phyloP scores from a whole-genome alignment of 768 basidiomycete genomes.

The Auricularia sp. region DNA sequence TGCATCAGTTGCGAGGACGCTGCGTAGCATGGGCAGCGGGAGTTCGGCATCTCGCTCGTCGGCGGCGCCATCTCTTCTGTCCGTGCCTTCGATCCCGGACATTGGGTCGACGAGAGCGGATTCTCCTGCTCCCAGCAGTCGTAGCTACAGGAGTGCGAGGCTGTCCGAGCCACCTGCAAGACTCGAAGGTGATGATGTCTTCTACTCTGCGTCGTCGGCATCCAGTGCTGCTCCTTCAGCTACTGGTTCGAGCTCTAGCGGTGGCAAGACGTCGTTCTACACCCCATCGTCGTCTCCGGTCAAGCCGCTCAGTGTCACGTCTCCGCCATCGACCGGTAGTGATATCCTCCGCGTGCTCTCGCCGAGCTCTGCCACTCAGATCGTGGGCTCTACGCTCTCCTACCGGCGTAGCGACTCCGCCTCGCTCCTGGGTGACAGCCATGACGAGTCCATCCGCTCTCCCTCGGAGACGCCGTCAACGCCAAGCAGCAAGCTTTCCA shows the following conservation, averaged over 20 bases:
- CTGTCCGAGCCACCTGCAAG: background rate
- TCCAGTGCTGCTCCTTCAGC: too few relatives aligned
- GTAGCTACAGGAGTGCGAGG: background rate
- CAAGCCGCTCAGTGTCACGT: background rate
- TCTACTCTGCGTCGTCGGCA: slow-evolving; percentile 3
- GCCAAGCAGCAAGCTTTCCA: slow-evolving; percentile 30
- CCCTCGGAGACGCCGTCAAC: slow-evolving; percentile 5
- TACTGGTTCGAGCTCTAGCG: background rate
- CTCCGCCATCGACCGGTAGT: background rate
- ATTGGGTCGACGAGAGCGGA: background rate
- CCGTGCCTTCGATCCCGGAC: background rate
- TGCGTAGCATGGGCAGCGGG: background rate
- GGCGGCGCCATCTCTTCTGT: too few relatives aligned
- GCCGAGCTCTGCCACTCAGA: slow-evolving; percentile 28
- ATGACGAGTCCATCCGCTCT: slow-evolving; percentile 18
- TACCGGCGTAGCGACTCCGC: slow-evolving; percentile 43
- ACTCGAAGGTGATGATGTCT: background rate
- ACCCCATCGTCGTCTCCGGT: background rate
- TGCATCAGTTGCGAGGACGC: slow-evolving; percentile 23
- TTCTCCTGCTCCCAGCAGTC: background rate
- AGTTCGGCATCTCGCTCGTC: background rate
- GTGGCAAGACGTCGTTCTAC: slow-evolving; percentile 1
- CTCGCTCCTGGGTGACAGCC: slow-evolving; percentile 49
- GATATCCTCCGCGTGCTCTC: background rate
- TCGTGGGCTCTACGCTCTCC: slow-evolving; percentile 42